Base-by-base conservation (phyloP, 371 early-diverging fungal genomes). In the Apophysomyces variabilis region DNA sequence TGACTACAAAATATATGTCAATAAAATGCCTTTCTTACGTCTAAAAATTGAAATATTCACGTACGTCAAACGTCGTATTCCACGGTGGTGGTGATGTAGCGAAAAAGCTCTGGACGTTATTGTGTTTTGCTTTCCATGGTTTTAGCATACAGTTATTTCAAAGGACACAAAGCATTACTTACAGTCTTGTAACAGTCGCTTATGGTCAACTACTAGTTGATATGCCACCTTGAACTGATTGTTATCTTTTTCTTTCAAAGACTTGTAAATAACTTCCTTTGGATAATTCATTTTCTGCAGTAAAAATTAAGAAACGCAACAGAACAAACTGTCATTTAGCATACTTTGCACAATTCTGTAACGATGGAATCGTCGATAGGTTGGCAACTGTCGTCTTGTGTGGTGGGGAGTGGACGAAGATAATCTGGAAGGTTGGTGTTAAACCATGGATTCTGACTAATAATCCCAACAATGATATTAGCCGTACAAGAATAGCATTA, bases 141-240 rank as follows among this genome's bases (percentile, higher is more conserved):
- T 61, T 44, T 58, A n/a, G 50, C 37, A 14, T 9, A 36, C 12
- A 1, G 8, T 35, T 45, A 3, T 7, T n/a, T 35, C 12, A 14
- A 50, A 18, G 38, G 7, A 32, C 50, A 41, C 1, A 41, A 41
- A 26, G 4, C 45, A 18, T 7, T 0, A 64, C 75, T 76, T 80
- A 88, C 92, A 90, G 62, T 87, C 89, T 60, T 87, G 71, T 36
- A 89, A 72, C 80, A 94, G 85, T 58, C 91, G 84, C 46, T 90
- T 84, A 69, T 95, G 90, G 74, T 97, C 97, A 0, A 93, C 81
- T 3, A 94, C 90, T 58, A 97, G 84, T 72, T 96, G 96, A 74
- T 96, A 98, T 5, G 97, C 95, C 2, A 97, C 96, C 69, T 95
- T 95, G 67, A 95, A 89, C 54, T 93, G 95, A 73, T 95, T 96